Percentiles rank a stretch among this genome's conserved stretches.
Conservation (phyloP, 208 protist genomes). For the Phytomonas francai region DNA sequence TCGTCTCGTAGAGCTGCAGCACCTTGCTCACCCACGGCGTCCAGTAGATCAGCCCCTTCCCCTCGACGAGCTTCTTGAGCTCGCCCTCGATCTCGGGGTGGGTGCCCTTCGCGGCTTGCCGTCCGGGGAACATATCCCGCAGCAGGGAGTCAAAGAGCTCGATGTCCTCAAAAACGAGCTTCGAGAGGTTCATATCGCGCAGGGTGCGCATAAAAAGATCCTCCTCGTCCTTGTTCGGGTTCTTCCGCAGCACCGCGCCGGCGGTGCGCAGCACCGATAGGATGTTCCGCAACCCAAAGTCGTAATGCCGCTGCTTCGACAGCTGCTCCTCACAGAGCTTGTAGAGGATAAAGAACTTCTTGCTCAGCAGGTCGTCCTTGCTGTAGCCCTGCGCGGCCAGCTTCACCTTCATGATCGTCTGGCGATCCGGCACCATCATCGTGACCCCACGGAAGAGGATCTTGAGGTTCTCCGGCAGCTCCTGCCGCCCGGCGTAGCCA, state of each 20-base stretch:
- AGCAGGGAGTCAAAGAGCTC: constrained; percentile 95
- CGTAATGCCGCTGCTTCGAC: constrained; percentile 97
- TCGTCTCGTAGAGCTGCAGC: constrained; percentile 94
- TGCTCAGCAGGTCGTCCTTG: constrained; percentile 87
- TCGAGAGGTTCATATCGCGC: constrained; percentile 97
- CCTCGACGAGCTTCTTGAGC: constrained; percentile 80
- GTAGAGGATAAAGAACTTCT: constrained; percentile 94
- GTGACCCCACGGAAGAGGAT: constrained; percentile 97
- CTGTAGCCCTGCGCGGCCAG: constrained; percentile 91
- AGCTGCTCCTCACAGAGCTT: constrained; percentile 97
- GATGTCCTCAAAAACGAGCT: constrained; percentile 97
- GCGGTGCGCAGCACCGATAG: constrained; percentile 95
- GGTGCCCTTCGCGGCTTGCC: constrained; percentile 87
- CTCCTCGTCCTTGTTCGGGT: constrained; percentile 88
- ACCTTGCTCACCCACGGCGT: constrained; percentile 88
- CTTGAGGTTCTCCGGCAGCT: constrained; percentile 98
- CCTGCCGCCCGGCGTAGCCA: constrained; percentile 96
- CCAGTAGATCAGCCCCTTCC: constrained; percentile 84
- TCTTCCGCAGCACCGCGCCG: constrained; percentile 84
- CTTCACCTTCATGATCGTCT: constrained; percentile 97
- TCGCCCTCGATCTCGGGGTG: constrained; percentile 90
- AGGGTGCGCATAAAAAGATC: constrained; percentile 95
- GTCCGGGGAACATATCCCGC: constrained; percentile 90
- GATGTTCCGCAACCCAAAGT: constrained; percentile 98
- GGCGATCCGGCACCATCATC: constrained; percentile 98